Percentiles rank a stretch among this genome's conserved stretches.
Evolutionary conservation across 208 protist species (phyloP).

Genomic region (Leishmania martiniquensis): DNA sequence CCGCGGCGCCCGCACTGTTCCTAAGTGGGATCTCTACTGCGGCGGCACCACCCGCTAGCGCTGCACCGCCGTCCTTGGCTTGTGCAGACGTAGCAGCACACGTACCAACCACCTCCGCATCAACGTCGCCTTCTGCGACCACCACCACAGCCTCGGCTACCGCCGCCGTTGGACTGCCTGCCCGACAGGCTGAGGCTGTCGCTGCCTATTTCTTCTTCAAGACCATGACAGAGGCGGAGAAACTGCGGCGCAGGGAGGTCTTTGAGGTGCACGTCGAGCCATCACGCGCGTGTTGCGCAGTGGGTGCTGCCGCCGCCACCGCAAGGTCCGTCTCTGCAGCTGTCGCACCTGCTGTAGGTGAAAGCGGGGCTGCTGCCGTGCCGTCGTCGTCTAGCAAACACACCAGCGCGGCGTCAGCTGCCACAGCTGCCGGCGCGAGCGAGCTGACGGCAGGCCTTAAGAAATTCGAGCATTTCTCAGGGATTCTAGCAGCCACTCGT

Average conservation of each 20-base stretch:
- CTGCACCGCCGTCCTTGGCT: background rate
- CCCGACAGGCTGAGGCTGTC: slow-evolving; percentile 37
- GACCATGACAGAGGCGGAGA: slow-evolving; percentile 33
- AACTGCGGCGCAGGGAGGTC: slow-evolving; percentile 21
- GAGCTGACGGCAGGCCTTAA: background rate
- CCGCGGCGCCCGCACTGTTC: background rate
- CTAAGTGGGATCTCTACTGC: background rate
- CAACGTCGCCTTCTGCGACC: background rate
- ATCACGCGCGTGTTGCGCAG: background rate
- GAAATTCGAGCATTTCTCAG: background rate
- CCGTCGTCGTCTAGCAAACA: background rate
- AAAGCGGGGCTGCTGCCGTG: background rate
- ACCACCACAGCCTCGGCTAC: background rate
- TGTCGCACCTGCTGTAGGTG: background rate
- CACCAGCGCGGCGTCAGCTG: background rate
- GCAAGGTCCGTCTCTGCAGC: background rate
- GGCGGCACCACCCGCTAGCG: background rate
- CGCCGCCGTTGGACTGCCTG: slow-evolving; percentile 8
- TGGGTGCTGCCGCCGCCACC: background rate
- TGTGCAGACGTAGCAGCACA: background rate
- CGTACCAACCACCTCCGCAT: background rate
- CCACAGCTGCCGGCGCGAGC: background rate
- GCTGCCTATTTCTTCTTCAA: slow-evolving; percentile 50
- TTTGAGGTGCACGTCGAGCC: slow-evolving; percentile 14
- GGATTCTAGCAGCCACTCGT: background rate